Base-by-base conservation (phyloP, 2,329 filamentous ascomycete species). In the Magnaporthales sp. region DNA sequence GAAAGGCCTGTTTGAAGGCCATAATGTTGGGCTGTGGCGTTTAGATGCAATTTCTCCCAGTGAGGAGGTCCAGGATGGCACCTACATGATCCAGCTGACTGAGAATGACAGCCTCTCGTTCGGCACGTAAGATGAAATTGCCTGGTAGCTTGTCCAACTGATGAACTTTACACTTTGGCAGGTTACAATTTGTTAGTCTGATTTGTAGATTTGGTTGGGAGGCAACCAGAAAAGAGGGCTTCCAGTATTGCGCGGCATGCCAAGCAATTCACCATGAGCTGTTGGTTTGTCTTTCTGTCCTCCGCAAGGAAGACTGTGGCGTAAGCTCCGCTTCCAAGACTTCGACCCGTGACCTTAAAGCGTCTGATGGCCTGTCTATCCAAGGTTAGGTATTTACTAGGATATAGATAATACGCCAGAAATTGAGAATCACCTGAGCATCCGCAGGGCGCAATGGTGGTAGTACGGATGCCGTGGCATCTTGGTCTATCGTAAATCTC, bases 221-320 rank as follows among this genome's bases (percentile, higher is more conserved):
- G 38, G 19, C 19, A 8, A 51, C 13, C 26, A 3, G 5, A 19
- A 22, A 58, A 60, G 13, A 60, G 26, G 1, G 10, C 26, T 30
- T 3, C 24, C 4, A n/a, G 56, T 3, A 9, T 27, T 27, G 15
- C 4, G 7, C 24, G 66, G 84, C 78, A 65, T 91, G 78, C 9
- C 38, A 51, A 51, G 91, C 75, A 71, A 92, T 92, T 78, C 90
- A 92, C 56, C 11, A 88, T 89, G 24, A 91, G 70, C 71, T 92
- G 90, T 66, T 80, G 81, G 51, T 81, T 79, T 0, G 83, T 84
- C 7, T 74, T 74, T 27, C 77, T 73, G 19, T 90, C 81, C 2
- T 82, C 73, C 5, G 83, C 85, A 10, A 88, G 77, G 66, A 84
- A 80, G 3, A 90, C 84, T 58, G 76, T 76, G 9, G 84, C 84